Conservation (phyloP, 2,329 filamentous ascomycete species). For the Botryosphaeria dothidea region DNA sequence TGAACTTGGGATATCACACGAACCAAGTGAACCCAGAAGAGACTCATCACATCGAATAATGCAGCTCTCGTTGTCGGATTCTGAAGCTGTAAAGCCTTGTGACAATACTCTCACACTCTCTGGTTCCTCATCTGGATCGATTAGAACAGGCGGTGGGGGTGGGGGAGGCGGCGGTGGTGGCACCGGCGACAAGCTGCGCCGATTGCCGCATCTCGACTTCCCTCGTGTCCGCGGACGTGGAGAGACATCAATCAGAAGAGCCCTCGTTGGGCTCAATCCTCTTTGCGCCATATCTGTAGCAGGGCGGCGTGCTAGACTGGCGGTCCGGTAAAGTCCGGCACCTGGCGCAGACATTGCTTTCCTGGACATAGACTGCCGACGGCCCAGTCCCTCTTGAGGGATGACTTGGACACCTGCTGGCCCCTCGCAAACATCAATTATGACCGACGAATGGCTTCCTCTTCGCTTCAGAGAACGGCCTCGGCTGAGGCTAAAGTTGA, state of each 20-base stretch:
- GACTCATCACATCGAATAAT: background rate
- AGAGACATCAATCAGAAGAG: background rate
- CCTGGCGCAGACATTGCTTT: background rate
- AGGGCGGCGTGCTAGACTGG: background rate
- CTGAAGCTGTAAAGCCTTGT: background rate
- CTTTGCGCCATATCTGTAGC: background rate
- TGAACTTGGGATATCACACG: background rate
- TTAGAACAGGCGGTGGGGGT: background rate
- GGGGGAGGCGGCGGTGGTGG: background rate
- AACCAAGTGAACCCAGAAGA: background rate
- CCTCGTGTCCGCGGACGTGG: background rate
- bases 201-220: background rate
- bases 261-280: background rate
- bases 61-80: background rate
- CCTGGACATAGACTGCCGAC: background rate
- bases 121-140: background rate
- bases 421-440: background rate
- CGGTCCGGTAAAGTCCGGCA: background rate
- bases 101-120: background rate
- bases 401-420: background rate
- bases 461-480: background rate
- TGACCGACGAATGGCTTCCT: background rate
- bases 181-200: background rate
- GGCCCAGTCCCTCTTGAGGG: background rate
- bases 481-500: background rate